Percentiles rank a stretch among this genome's conserved stretches.
Evolutionary conservation across 2,329 filamentous ascomycete species (phyloP).

Genomic region (Colletotrichum paranaense): DNA sequence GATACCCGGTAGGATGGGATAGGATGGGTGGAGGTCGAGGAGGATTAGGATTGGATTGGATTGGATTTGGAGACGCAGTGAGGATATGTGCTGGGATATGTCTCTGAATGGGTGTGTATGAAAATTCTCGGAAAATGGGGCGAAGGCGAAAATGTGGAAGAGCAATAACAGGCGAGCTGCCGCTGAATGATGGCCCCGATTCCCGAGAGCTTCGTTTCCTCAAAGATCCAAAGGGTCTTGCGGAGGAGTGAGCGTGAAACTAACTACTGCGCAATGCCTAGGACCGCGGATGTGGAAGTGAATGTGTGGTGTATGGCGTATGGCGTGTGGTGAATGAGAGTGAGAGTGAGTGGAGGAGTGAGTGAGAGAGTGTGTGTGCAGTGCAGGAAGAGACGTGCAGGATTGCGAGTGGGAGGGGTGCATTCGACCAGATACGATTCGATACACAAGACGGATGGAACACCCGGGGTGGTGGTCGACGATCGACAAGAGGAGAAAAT

Average conservation of each 20-base stretch:
- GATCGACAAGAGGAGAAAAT: slow-evolving; percentile 32
- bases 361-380: background rate
- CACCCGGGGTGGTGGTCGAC: slow-evolving; percentile 15
- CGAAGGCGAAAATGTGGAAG: slow-evolving; percentile 9
- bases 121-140: slow-evolving; percentile 3
- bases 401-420: slow-evolving; percentile 15
- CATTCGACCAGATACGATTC: slow-evolving; percentile 30
- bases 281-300: background rate
- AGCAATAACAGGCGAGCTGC: background rate
- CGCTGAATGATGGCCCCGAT: background rate
- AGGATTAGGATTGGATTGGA: slow-evolving; percentile 23
- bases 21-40: slow-evolving; percentile 9
- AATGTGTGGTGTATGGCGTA: background rate
- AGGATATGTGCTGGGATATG: slow-evolving; percentile 13
- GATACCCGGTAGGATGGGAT: slow-evolving; percentile 31
- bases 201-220: background rate
- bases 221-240: background rate
- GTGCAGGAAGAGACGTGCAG: slow-evolving; percentile 12
- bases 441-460: slow-evolving; percentile 26
- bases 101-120: slow-evolving; percentile 2
- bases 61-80: slow-evolving; percentile 12
- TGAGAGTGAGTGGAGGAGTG: background rate
- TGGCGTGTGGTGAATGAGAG: background rate
- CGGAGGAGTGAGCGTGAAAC: background rate
- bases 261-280: background rate